phyloP scores from a whole-genome alignment of 2,329 filamentous ascomycete genomes.

The Trichoderma harzianum region DNA sequence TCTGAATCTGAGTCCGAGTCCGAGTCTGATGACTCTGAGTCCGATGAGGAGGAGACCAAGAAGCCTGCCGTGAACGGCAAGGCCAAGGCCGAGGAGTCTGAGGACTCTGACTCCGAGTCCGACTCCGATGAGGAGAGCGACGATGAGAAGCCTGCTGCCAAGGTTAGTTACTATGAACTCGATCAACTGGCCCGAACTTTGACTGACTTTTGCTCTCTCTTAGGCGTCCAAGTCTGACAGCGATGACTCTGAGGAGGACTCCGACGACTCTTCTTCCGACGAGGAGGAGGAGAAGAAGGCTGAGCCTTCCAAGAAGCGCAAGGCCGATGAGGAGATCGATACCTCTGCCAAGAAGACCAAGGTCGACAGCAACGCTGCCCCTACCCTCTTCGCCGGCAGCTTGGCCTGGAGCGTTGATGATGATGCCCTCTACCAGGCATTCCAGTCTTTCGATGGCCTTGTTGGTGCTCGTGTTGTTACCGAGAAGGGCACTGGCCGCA shows the following conservation, averaged over 20 bases:
- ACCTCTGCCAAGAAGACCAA: constrained; percentile 65
- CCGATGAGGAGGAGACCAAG: constrained; percentile 26
- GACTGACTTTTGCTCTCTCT: constrained; percentile 4
- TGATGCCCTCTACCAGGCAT: constrained; percentile 74
- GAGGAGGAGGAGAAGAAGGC: constrained; percentile 37
- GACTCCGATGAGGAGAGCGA: constrained; percentile 35
- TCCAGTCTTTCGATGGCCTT: constrained; percentile 74
- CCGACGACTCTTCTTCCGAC: constrained; percentile 35
- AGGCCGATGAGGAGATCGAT: constrained; percentile 48
- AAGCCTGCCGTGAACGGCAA: constrained; percentile 34
- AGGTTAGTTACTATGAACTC: constrained; percentile 20
- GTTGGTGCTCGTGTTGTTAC: constrained; percentile 74
- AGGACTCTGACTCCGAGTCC: constrained; percentile 34
- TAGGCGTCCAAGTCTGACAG: constrained; percentile 27
- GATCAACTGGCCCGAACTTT: neutral
- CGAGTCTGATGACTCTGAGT: constrained; percentile 27
- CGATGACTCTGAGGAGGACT: constrained; percentile 34
- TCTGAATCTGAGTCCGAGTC: constrained; percentile 30
- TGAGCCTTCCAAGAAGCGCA: constrained; percentile 46
- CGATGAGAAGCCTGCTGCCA: constrained; percentile 32
- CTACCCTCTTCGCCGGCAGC: constrained; percentile 84
- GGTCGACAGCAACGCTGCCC: constrained; percentile 47
- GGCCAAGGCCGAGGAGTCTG: constrained; percentile 30
- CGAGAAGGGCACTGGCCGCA: constrained; percentile 75
- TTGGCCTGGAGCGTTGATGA: constrained; percentile 90